A percentile compares a stretch with the other conserved stretches of the same genome.
phyloP scores from a whole-genome alignment of 1,284 basidiomycete genomes.

The Wolfiporia cocos region DNA sequence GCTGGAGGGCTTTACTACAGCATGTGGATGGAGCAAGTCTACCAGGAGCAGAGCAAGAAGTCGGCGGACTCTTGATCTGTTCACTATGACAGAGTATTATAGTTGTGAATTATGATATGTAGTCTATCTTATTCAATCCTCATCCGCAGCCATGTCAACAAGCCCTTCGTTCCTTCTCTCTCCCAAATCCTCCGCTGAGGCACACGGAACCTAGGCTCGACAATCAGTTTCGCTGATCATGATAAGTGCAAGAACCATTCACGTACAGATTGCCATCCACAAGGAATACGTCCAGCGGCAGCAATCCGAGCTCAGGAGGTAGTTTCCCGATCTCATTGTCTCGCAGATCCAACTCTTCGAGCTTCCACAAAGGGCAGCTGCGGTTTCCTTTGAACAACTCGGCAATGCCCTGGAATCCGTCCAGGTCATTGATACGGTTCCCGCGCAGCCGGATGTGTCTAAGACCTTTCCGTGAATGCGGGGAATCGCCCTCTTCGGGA shows the following conservation, averaged over 20 bases:
- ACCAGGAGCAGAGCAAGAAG: conserved; percentile 12
- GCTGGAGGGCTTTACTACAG: conserved; percentile 71
- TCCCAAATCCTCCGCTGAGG: conserved; percentile 77
- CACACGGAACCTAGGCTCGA: conserved; percentile 79
- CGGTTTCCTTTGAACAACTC: conserved; percentile 58
- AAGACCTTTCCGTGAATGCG: conserved; percentile 40
- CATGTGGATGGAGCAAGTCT: conserved; percentile 84
- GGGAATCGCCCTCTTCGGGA: conserved; percentile 2
- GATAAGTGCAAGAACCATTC: too few species aligned
- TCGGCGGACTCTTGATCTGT: conserved; percentile 1
- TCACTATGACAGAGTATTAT: not conserved
- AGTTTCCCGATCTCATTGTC: conserved; percentile 72
- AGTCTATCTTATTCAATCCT: conserved; percentile 57
- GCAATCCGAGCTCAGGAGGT: conserved; percentile 59
- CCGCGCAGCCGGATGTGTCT: conserved; percentile 60
- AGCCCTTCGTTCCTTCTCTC: conserved; percentile 74
- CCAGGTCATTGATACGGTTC: conserved; percentile 54
- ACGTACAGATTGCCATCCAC: conserved; percentile 82
- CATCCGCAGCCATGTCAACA: conserved; percentile 68
- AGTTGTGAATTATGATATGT: too few species aligned
- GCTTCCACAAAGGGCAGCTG: conserved; percentile 56
- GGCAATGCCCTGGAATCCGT: conserved; percentile 55
- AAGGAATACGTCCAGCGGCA: conserved; percentile 71
- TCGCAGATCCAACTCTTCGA: conserved; percentile 74
- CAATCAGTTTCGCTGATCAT: too few species aligned